Evolutionary conservation across 441 rosid species (phyloP).

Genomic region (Pelargonium fulgidum): DNA sequence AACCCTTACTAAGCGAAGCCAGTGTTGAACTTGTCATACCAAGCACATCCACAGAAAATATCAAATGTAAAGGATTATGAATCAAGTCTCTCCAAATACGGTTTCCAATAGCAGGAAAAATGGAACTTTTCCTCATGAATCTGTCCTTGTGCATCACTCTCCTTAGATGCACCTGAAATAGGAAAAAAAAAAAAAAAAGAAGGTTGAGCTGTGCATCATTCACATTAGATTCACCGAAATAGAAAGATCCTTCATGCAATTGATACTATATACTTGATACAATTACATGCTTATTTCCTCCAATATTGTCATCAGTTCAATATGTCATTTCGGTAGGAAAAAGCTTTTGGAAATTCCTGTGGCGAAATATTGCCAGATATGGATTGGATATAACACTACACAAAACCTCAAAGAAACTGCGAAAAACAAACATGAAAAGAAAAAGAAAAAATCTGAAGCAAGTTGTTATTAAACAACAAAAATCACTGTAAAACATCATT

Average conservation of each 20-base stretch:
- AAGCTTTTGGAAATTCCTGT: background rate
- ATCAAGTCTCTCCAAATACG: slow-evolving; percentile 95
- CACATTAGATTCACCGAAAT: background rate
- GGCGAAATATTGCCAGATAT: too few relatives aligned
- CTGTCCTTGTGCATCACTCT: slow-evolving; percentile 91
- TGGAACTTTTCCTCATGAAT: slow-evolving; percentile 91
- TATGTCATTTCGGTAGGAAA: background rate
- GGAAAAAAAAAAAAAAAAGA: slow-evolving; percentile 11
- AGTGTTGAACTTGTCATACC: slow-evolving; percentile 99
- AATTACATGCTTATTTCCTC: too few relatives aligned
- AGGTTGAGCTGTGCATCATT: background rate
- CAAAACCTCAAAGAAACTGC: too few relatives aligned
- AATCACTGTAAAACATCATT: too few relatives aligned
- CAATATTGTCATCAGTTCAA: too few relatives aligned
- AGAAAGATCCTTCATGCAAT: too few relatives aligned
- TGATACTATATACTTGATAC: too few relatives aligned
- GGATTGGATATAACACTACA: too few relatives aligned
- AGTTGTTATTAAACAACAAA: too few relatives aligned
- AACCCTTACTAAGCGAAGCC: slow-evolving; percentile 96
- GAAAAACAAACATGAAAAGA: too few relatives aligned
- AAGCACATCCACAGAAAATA: slow-evolving; percentile 94
- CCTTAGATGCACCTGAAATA: slow-evolving; percentile 78
- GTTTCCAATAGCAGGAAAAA: slow-evolving; percentile 73
- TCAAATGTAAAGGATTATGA: slow-evolving; percentile 92
- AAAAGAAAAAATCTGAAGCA: too few relatives aligned